Conservation (phyloP, 2,329 filamentous ascomycete genomes). For the Paraphaeosphaeria minitans region DNA sequence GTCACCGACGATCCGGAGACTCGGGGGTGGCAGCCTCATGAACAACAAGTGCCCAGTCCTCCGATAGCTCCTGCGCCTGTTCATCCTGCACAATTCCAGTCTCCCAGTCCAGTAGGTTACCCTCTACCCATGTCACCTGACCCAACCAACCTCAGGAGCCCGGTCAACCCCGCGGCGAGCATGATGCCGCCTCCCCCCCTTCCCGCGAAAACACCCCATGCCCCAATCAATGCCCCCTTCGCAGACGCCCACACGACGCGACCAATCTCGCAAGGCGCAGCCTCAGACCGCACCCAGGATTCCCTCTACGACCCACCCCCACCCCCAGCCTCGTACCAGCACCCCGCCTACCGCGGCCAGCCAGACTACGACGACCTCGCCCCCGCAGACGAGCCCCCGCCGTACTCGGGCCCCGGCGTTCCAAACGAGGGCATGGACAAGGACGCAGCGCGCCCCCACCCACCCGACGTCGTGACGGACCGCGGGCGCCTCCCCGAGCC, state of each 20-base stretch:
- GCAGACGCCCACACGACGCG: conserved; percentile 13
- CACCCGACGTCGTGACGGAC: conserved; percentile 37
- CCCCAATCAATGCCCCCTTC: conserved; percentile 24
- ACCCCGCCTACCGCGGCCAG: conserved; percentile 12
- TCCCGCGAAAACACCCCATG: conserved; percentile 29
- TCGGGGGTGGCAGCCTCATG: conserved; percentile 5
- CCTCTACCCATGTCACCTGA: conserved; percentile 35
- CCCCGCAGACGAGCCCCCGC: conserved; percentile 38
- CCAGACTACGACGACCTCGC: conserved; percentile 28
- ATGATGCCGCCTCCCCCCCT: conserved; percentile 29
- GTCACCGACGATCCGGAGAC: conserved; percentile 16
- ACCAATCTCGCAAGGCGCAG: conserved; percentile 17
- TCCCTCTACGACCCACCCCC: conserved; percentile 13
- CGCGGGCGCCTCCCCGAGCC: conserved; percentile 25
- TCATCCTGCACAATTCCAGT: conserved; percentile 24
- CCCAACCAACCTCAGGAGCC: conserved; percentile 21
- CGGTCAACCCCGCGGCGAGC: conserved; percentile 27
- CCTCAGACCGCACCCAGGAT: conserved; percentile 13
- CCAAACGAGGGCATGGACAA: conserved; percentile 41
- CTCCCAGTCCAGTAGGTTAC: conserved; percentile 26
- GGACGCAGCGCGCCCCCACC: conserved; percentile 26
- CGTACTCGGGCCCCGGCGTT: conserved; percentile 39
- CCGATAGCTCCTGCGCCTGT: conserved; percentile 27
- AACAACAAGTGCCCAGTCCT: conserved; percentile 21
- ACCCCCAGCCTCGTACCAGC: conserved; percentile 8